Conservation (phyloP, 2,329 filamentous ascomycete genomes). For the Aspergillus ochraceoroseus region DNA sequence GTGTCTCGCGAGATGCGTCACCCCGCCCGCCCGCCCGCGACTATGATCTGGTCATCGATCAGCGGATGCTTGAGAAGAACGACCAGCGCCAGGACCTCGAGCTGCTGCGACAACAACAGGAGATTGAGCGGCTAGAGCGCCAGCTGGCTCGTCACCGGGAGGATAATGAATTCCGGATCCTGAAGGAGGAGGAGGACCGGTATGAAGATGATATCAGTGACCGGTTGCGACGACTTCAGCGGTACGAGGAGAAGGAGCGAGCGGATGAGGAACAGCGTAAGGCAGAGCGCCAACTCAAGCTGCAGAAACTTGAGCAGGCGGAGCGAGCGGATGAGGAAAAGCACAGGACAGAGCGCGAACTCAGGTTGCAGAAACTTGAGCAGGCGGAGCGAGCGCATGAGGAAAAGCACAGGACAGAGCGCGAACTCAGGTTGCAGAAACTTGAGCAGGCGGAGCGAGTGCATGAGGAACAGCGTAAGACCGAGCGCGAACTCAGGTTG, state of each 20-base stretch:
- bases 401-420: constrained; percentile 19
- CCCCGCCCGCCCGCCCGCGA: constrained; percentile 27
- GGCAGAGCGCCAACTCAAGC: constrained; percentile 17
- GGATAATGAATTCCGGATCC: constrained; percentile 24
- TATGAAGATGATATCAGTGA: constrained; percentile 41
- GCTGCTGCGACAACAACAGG: constrained; percentile 33
- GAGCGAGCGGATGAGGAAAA: constrained; percentile 25
- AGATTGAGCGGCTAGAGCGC: constrained; percentile 35
- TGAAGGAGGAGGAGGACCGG: constrained; percentile 42
- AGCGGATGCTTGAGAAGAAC: constrained; percentile 33
- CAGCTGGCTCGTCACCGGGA: constrained; percentile 29
- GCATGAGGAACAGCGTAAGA: constrained; percentile 15
- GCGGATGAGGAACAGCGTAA: constrained; percentile 25
- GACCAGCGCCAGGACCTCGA: constrained; percentile 35
- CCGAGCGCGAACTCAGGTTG: constrained; percentile 20
- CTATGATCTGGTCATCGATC: constrained; percentile 33
- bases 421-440: constrained; percentile 15
- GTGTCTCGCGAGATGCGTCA: constrained; percentile 26
- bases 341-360: constrained; percentile 18
- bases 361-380: constrained; percentile 22
- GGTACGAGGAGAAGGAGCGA: constrained; percentile 42
- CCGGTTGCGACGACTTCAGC: constrained; percentile 35
- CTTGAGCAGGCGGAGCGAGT: constrained; percentile 25
- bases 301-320: constrained; percentile 16
- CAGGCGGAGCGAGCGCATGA: constrained; percentile 26